These are phyloP conservation scores for Malus sieversii DNA, from an alignment of 306 rosid species.

Conservation along the genomic window DNA sequence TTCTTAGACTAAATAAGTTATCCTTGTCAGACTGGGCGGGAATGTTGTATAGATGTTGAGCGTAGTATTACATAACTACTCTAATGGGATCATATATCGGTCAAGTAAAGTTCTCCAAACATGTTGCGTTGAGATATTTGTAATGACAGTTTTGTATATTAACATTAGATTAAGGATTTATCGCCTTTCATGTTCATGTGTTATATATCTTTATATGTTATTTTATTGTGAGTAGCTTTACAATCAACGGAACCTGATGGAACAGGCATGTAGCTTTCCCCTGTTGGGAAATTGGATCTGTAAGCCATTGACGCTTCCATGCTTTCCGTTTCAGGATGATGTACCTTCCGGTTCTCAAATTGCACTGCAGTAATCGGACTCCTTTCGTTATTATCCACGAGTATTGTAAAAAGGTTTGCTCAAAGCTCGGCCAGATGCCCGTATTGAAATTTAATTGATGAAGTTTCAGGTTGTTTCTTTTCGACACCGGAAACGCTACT, in stretches of 20 bases:
- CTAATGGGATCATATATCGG: background rate
- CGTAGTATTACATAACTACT: background rate
- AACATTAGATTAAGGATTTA: background rate
- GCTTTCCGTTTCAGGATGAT: constrained; percentile 47
- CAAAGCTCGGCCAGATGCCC: constrained; percentile 20
- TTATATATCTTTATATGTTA: background rate
- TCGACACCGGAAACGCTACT: constrained; percentile 44
- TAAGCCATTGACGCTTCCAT: background rate
- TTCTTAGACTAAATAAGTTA: background rate
- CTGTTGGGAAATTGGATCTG: background rate
- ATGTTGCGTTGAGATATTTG: background rate
- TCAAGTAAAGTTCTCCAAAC: background rate
- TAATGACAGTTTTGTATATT: background rate
- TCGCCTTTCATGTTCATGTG: background rate
- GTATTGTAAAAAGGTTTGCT: constrained; percentile 30
- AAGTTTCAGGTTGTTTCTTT: constrained; percentile 38
- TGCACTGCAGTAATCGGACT: constrained; percentile 2
- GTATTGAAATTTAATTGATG: constrained; percentile 32
- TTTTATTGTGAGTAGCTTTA: background rate
- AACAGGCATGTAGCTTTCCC: background rate
- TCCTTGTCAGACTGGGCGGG: background rate
- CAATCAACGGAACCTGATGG: background rate
- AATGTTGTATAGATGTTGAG: background rate
- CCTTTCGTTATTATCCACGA: constrained; percentile 25
- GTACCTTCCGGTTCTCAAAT: constrained; percentile 1